These are phyloP conservation scores for Xylariaceae sp. DNA, from an alignment of 2,329 filamentous ascomycete genomes.

Conservation along the genomic window DNA sequence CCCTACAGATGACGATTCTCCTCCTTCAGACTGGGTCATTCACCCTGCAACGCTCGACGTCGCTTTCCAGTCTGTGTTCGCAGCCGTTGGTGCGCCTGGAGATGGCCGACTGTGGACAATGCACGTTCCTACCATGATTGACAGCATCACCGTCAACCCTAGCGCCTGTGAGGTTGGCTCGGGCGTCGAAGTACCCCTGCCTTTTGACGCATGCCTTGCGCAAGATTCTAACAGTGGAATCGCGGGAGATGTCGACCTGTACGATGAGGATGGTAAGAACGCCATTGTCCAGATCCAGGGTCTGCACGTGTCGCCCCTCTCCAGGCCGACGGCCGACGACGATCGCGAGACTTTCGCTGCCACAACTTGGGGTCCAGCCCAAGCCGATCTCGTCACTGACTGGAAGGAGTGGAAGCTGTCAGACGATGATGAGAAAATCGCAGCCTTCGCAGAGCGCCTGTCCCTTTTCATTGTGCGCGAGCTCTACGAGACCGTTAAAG, in stretches of 20 bases:
- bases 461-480: conserved; percentile 18
- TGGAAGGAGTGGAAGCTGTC: neutral
- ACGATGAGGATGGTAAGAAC: conserved; percentile 1
- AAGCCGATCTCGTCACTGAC: conserved; percentile 5
- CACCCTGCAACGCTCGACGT: conserved; percentile 13
- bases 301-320: conserved; percentile 9
- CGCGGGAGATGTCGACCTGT: conserved; percentile 5
- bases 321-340: conserved; percentile 5
- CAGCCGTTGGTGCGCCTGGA: conserved; percentile 9
- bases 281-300: conserved; percentile 9
- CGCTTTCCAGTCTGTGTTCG: conserved; percentile 12
- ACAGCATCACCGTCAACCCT: conserved; percentile 5
- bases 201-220: conserved; percentile 3
- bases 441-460: conserved; percentile 15
- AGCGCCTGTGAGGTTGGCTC: conserved; percentile 1
- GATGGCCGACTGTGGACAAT: conserved; percentile 15
- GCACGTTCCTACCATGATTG: conserved; percentile 13
- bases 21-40: conserved; percentile 4
- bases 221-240: neutral
- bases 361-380: conserved; percentile 9
- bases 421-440: conserved; percentile 9
- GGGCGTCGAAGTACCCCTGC: conserved; percentile 14
- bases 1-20: conserved; percentile 1
- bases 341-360: conserved; percentile 15
- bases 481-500: conserved; percentile 4